Percentiles rank a stretch among this genome's conserved stretches.
These are phyloP conservation scores for Avena atlantica DNA, from an alignment of 176 grass and related monocot species.

Conservation along the genomic window DNA sequence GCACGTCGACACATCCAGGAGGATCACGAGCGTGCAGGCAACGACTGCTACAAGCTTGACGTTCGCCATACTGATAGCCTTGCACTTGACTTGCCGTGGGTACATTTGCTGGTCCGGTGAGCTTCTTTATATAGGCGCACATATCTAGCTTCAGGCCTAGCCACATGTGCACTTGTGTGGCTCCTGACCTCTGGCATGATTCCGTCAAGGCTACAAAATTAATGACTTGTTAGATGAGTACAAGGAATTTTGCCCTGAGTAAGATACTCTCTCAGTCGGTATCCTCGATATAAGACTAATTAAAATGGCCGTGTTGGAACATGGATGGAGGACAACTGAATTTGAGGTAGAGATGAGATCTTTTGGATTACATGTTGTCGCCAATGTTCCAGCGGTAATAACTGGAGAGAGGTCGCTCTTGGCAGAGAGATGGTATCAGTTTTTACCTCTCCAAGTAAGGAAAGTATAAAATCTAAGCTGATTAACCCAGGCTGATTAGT, in stretches of 20 bases:
- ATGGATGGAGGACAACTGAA: too few species aligned
- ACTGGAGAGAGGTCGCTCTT: too few species aligned
- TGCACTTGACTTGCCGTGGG: too few species aligned
- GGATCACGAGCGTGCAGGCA: not conserved
- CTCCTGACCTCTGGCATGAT: not conserved
- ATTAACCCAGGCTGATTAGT: not conserved
- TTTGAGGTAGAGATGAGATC: not conserved
- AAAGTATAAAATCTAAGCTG: not conserved
- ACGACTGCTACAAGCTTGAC: not conserved
- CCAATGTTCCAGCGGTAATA: too few species aligned
- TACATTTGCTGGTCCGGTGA: not conserved
- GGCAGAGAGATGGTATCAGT: too few species aligned
- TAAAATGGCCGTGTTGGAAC: too few species aligned
- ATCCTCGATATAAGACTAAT: not conserved
- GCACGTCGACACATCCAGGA: not conserved
- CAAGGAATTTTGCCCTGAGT: not conserved
- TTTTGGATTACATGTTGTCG: slow-evolving; percentile 20
- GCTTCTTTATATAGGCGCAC: not conserved
- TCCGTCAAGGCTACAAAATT: not conserved
- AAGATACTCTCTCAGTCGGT: slow-evolving; percentile 7
- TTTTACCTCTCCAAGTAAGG: not conserved
- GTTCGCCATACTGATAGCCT: too few species aligned
- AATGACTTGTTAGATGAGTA: not conserved
- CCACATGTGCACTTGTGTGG: not conserved
- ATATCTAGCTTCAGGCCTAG: not conserved